A percentile compares a stretch with the other conserved stretches of the same genome.
phyloP scores from a whole-genome alignment of 83 land plant species.

The Picea abies region DNA sequence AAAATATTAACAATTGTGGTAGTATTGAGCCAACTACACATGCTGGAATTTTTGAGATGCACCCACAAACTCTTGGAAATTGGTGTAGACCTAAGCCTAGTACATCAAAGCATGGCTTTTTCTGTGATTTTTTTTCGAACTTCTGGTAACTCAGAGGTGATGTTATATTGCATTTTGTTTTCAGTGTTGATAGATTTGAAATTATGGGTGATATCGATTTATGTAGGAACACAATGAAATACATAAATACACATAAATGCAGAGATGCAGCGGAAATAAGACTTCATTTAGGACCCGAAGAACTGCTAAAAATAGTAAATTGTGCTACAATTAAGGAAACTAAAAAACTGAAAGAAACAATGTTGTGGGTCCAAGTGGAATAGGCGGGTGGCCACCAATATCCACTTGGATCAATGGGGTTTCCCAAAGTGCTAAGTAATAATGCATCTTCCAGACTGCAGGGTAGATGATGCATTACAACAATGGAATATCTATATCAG shows the following conservation, averaged over 20 bases:
- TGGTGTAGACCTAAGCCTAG: not conserved
- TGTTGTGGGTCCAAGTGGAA: no score
- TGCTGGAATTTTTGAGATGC: not conserved
- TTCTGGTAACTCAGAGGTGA: constrained; percentile 47
- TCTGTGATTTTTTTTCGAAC: constrained; percentile 70
- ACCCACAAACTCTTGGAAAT: not conserved
- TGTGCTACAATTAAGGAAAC: no score
- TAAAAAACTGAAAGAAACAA: no score
- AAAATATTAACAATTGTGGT: not conserved
- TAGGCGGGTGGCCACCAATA: no score
- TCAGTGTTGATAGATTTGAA: not conserved
- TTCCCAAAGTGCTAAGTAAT: not conserved
- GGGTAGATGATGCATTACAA: constrained; percentile 66
- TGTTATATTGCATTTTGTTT: not conserved
- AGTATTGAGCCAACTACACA: not conserved
- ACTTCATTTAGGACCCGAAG: no score
- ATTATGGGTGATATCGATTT: no score
- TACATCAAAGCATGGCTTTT: constrained; percentile 3
- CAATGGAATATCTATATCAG: constrained; percentile 33
- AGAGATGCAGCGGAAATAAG: no score
- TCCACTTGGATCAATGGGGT: no score
- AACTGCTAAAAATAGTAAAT: no score
- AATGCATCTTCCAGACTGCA: constrained; percentile 39
- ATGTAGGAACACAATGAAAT: no score
- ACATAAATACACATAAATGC: no score